Evolutionary conservation across 1,139 yeast genomes (phyloP).

Genomic region (Candida sp.): DNA sequence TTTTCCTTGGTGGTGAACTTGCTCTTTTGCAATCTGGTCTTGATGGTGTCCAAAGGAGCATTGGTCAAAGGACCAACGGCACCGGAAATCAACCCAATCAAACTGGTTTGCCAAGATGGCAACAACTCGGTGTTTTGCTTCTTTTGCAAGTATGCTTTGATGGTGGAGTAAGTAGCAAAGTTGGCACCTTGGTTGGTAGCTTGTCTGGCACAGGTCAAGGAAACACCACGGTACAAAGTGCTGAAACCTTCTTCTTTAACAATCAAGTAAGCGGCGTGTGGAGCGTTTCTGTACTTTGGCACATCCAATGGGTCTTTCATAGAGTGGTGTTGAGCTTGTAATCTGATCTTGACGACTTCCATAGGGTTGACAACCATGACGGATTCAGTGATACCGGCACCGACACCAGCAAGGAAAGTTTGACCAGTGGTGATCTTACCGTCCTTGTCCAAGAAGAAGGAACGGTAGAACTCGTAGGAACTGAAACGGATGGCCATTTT

Average conservation of each 20-base stretch:
- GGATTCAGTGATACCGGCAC: conserved; percentile 98
- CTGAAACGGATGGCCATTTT: conserved; percentile 98
- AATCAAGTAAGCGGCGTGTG: conserved; percentile 87
- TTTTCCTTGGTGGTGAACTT: conserved; percentile 73
- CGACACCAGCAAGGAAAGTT: conserved; percentile 92
- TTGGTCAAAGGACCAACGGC: conserved; percentile 98
- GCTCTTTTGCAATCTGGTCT: conserved; percentile 96
- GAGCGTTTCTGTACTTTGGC: conserved; percentile 92
- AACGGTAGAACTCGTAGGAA: conserved; percentile 88
- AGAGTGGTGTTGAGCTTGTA: conserved; percentile 95
- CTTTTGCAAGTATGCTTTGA: conserved; percentile 72
- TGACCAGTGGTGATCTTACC: conserved; percentile 73
- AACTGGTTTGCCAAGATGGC: conserved; percentile 95
- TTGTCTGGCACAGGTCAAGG: conserved; percentile 96
- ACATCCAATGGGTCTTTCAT: conserved; percentile 80
- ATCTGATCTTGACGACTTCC: conserved; percentile 95
- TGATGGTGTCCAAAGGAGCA: conserved; percentile 97
- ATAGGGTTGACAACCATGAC: conserved; percentile 94
- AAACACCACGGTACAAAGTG: conserved; percentile 93
- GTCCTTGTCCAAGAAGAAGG: conserved; percentile 63
- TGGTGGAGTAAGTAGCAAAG: conserved; percentile 91
- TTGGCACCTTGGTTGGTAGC: conserved; percentile 99
- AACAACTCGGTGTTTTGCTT: conserved; percentile 68
- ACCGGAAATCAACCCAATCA: conserved; percentile 91
- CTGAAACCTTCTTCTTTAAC: conserved; percentile 90